Conservation (phyloP, 1,139 yeast genomes). For the Protomyces pachydermus region DNA sequence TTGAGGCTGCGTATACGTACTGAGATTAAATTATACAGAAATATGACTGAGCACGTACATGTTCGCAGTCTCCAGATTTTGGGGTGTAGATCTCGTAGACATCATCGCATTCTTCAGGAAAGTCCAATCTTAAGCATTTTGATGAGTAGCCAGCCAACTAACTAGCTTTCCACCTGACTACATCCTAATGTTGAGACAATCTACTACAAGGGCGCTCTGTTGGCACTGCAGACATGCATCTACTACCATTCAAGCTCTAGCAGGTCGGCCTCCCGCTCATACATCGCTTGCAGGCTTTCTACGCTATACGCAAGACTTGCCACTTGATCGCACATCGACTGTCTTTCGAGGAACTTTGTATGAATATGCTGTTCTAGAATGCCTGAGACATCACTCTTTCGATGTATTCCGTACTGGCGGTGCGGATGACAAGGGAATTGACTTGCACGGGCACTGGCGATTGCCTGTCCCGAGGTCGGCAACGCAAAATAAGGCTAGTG, state of each 20-base stretch:
- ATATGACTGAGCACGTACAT: neutral
- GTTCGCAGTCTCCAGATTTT: neutral
- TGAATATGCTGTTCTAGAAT: constrained; percentile 32
- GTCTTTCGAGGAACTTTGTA: constrained; percentile 33
- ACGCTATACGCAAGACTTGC: constrained; percentile 21
- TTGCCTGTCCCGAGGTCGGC: neutral
- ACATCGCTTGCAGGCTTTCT: constrained; percentile 26
- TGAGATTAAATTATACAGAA: neutral
- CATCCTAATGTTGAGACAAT: neutral
- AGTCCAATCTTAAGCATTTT: too few species aligned
- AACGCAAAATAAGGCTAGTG: neutral
- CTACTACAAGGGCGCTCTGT: neutral
- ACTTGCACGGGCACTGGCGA: constrained; percentile 32
- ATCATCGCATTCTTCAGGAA: neutral
- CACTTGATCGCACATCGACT: constrained; percentile 27
- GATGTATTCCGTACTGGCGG: constrained; percentile 32
- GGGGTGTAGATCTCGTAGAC: neutral
- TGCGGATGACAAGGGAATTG: constrained; percentile 33
- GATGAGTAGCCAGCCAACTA: too few species aligned
- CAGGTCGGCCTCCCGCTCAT: neutral
- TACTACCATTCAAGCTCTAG: neutral
- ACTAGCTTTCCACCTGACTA: too few species aligned
- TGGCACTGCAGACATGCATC: neutral
- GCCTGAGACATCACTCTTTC: constrained; percentile 27
- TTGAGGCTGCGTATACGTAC: neutral